Conservation (phyloP, 164 flowering plant species). For the Stephania yunnanensis region DNA sequence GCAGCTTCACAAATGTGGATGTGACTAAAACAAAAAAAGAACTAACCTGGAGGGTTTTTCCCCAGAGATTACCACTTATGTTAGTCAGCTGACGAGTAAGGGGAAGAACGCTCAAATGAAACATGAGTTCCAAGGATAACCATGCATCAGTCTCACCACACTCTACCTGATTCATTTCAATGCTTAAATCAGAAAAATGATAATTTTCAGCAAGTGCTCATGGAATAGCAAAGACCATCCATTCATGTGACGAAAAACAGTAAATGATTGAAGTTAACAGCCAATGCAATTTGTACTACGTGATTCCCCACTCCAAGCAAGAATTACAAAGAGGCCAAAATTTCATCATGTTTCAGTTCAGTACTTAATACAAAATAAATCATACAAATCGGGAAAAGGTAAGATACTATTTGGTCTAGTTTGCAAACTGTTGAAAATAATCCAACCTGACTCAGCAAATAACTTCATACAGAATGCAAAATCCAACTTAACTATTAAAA, state of each 20-base stretch:
- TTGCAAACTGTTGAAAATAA: background rate
- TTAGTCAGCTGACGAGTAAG: slow-evolving; percentile 94
- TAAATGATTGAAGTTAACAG: background rate
- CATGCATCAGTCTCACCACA: slow-evolving; percentile 97
- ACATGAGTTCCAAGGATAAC: slow-evolving; percentile 97
- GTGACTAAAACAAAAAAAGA: background rate
- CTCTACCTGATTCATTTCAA: slow-evolving; percentile 53
- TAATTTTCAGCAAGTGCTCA: background rate
- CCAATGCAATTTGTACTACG: background rate
- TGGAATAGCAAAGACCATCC: background rate
- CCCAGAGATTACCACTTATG: slow-evolving; percentile 98
- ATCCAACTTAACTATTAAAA: background rate
- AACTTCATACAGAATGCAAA: background rate
- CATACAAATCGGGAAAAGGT: background rate
- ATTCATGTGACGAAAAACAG: slow-evolving; percentile 2
- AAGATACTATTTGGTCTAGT: background rate
- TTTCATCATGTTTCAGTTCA: background rate
- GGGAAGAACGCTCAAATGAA: slow-evolving; percentile 94
- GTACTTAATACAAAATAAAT: background rate
- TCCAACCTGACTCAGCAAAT: background rate
- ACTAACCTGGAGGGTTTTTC: slow-evolving; percentile 92
- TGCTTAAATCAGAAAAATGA: background rate
- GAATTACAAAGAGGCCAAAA: background rate
- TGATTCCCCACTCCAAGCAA: background rate
- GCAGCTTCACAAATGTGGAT: slow-evolving; percentile 1